These are phyloP conservation scores for Gonapodya prolifera DNA, from an alignment of 192 early-diverging fungal species.

Conservation along the genomic window DNA sequence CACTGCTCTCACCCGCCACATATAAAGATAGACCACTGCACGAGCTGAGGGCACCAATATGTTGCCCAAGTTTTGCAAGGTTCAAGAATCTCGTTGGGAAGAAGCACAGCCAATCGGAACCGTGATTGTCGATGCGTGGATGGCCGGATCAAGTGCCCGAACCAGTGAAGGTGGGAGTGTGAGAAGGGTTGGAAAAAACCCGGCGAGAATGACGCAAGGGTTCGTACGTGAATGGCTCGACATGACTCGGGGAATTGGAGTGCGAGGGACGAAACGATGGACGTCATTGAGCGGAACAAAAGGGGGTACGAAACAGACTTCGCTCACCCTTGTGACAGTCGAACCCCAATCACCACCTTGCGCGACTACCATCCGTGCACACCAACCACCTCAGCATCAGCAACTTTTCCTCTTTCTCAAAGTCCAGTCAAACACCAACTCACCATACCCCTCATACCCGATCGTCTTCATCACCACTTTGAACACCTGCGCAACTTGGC, in stretches of 20 bases:
- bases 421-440: not conserved
- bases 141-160: conserved; percentile 42
- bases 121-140: conserved; percentile 38
- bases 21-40: not conserved
- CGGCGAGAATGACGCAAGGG: not conserved
- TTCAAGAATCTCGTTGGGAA: conserved; percentile 32
- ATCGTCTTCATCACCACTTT: conserved; percentile 12
- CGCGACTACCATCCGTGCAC: not conserved
- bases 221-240: conserved; percentile 27
- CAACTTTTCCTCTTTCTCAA: not conserved
- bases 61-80: conserved; percentile 19
- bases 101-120: conserved; percentile 29
- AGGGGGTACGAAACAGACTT: too few species aligned
- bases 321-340: not conserved
- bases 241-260: conserved; percentile 24
- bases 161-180: conserved; percentile 23
- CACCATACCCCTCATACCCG: not conserved
- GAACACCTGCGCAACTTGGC: conserved; percentile 12
- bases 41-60: conserved; percentile 9
- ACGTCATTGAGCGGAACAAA: too few species aligned
- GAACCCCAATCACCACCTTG: not conserved
- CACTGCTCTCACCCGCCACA: not conserved
- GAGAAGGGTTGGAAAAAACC: not conserved
- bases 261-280: too few species aligned
- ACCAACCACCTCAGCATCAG: not conserved